Base-by-base conservation (phyloP, 2,329 filamentous ascomycete species). In the Coniochaeta sp. region DNA sequence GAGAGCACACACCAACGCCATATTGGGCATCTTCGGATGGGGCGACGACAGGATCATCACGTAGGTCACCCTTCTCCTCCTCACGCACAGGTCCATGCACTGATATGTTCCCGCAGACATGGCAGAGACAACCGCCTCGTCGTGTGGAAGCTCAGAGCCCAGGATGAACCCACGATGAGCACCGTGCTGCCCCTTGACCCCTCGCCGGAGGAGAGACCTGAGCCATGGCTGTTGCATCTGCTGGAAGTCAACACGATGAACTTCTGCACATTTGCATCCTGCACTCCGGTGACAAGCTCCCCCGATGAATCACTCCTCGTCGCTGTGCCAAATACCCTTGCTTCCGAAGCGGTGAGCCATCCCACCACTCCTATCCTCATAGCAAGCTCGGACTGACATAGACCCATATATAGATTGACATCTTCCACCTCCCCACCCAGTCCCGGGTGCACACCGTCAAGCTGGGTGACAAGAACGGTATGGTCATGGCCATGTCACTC, bases 221-320 rank as follows among this genome's bases (percentile, higher is more conserved):
- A 85, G 60, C 94, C 94, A 27, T 95, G 89, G 90, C 72, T 96
- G n/a, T 68, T 96, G 20, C 82, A 96, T 67, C 79, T 88, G 4
- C 72, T 99, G 5, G 77, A 87, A 5, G 90, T 97, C 40, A 96
- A 96, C 63, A 90, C 92, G 1, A 81, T 97, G 71, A 99, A 97
- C 64, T 99, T 97, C 65, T 99, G 94, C 65, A 79, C 87, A 1
- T 96, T 96, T 65, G 78, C 86, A 2, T 76, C 78, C 55, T 85
- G 85, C 63, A 54, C 53, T 32, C 49, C 57, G 26, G 55, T 18
- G 48, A 49, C 51, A 46, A 7, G 20, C 1, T 20, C 26, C 5
- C 3, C 26, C 9, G 26, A 5, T 16, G 51, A 54, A 27, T 55
- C 32, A 50, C 72, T 89, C 5, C 70, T 95, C 5, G 66, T 96